Conservation (phyloP, 2,329 filamentous ascomycete genomes). For the Pyrenophora teres region DNA sequence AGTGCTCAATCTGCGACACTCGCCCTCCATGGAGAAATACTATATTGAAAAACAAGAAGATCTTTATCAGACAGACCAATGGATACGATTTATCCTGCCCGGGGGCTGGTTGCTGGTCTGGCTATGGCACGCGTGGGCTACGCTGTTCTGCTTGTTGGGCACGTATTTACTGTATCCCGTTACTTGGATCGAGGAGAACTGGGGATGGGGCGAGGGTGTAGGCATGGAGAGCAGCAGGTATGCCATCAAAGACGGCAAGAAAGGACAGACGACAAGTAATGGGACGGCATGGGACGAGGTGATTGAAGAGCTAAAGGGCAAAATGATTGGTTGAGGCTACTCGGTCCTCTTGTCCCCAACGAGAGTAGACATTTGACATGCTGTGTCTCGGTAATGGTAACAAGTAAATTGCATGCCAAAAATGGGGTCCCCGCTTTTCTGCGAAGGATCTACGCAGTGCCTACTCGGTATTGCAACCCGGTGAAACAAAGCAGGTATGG, state of each 20-base stretch:
- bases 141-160: slow-evolving; percentile 67
- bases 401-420: too few species aligned
- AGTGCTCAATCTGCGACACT: slow-evolving; percentile 61
- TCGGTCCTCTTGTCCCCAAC: background rate
- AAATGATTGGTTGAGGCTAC: slow-evolving; percentile 13
- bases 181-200: slow-evolving; percentile 32
- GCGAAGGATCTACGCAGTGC: too few species aligned
- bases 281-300: slow-evolving; percentile 17
- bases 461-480: background rate
- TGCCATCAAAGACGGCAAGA: slow-evolving; percentile 8
- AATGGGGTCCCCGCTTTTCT: too few species aligned
- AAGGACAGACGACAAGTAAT: slow-evolving; percentile 12
- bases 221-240: slow-evolving; percentile 14
- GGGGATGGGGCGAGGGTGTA: slow-evolving; percentile 18
- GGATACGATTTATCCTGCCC: slow-evolving; percentile 70
- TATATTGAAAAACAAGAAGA: slow-evolving; percentile 80
- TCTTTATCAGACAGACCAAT: slow-evolving; percentile 77
- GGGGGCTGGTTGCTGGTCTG: slow-evolving; percentile 63
- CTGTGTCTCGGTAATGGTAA: too few species aligned
- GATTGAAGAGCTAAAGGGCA: slow-evolving; percentile 17
- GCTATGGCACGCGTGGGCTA: slow-evolving; percentile 68
- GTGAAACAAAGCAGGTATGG: slow-evolving; percentile 3
- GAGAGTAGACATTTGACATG: too few species aligned
- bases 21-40: slow-evolving; percentile 56
- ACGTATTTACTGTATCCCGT: slow-evolving; percentile 58